Percentiles rank a stretch among this genome's conserved stretches.
Evolutionary conservation across 805 yeast genomes (phyloP).

Genomic region (Ogataea chonburiensis): DNA sequence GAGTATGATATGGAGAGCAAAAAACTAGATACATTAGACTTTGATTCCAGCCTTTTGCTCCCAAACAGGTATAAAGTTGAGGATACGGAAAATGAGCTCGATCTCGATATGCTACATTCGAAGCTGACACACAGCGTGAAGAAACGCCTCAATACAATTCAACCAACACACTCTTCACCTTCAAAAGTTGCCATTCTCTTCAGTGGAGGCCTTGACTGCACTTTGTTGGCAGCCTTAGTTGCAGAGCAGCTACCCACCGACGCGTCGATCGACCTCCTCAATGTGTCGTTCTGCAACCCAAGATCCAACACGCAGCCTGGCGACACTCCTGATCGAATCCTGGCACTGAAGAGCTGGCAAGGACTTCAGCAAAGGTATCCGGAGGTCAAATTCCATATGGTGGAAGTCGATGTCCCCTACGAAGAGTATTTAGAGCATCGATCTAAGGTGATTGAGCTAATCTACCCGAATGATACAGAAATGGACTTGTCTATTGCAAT

Average conservation of each 20-base stretch:
- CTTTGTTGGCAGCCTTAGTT: constrained; percentile 64
- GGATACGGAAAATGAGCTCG: constrained; percentile 1
- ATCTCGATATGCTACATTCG: constrained; percentile 25
- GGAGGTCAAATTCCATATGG: constrained; percentile 44
- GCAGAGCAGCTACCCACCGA: constrained; percentile 33
- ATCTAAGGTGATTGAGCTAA: constrained; percentile 56
- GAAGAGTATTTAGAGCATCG: constrained; percentile 56
- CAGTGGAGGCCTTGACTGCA: constrained; percentile 96
- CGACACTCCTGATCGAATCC: constrained; percentile 82
- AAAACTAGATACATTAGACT: constrained; percentile 22
- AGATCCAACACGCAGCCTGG: constrained; percentile 59
- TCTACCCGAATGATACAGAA: constrained; percentile 83
- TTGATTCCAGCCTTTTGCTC: constrained; percentile 7
- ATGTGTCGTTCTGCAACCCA: constrained; percentile 91
- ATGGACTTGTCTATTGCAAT: constrained; percentile 96
- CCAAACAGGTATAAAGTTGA: constrained; percentile 22
- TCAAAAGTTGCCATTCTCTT: constrained; percentile 62
- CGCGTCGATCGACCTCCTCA: constrained; percentile 67
- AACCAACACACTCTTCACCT: constrained; percentile 46
- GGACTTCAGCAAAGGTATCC: constrained; percentile 47
- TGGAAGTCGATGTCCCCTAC: constrained; percentile 74
- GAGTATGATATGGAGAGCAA: constrained; percentile 34
- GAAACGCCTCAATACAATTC: constrained; percentile 57
- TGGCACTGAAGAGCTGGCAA: constrained; percentile 65
- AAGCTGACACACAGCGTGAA: constrained; percentile 40